A percentile compares a stretch with the other conserved stretches of the same genome.
Evolutionary conservation across 768 basidiomycete genomes (phyloP).

Genomic region (Russula emetica): DNA sequence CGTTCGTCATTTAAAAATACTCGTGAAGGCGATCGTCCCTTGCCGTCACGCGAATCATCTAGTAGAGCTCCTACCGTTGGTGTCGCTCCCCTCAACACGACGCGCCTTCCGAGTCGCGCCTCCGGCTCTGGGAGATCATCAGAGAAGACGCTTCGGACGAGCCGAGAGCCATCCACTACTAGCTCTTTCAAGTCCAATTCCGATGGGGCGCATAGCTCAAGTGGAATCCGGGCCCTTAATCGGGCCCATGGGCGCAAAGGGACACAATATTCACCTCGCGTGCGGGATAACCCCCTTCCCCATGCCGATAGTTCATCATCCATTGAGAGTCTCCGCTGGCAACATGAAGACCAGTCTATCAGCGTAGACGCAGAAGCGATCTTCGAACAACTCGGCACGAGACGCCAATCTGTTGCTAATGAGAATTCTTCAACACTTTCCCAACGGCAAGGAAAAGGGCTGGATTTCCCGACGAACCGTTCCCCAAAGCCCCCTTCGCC

Average conservation of each 20-base stretch:
- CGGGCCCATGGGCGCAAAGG: constrained; percentile 30
- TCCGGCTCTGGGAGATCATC: neutral
- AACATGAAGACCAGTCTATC: constrained; percentile 11
- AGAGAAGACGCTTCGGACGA: neutral
- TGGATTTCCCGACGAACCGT: neutral
- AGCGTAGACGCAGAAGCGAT: constrained; percentile 21
- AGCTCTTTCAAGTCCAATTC: neutral
- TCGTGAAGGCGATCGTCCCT: constrained; percentile 1
- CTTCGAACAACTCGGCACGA: constrained; percentile 20
- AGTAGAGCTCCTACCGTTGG: neutral
- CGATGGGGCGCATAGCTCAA: constrained; percentile 1
- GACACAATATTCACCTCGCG: constrained; percentile 32
- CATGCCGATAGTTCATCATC: constrained; percentile 20
- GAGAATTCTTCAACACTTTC: neutral
- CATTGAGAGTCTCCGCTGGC: constrained; percentile 27
- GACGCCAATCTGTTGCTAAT: neutral
- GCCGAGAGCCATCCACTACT: neutral
- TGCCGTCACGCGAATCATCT: constrained; percentile 6
- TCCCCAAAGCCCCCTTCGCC: neutral
- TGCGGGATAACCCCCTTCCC: constrained; percentile 17
- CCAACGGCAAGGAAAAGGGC: constrained; percentile 7
- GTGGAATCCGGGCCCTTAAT: constrained; percentile 9
- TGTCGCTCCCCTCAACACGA: neutral
- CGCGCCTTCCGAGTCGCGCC: neutral
- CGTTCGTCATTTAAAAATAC: neutral